Base-by-base conservation (phyloP, 257 asterid genomes). In the Leptodermis oblonga region DNA sequence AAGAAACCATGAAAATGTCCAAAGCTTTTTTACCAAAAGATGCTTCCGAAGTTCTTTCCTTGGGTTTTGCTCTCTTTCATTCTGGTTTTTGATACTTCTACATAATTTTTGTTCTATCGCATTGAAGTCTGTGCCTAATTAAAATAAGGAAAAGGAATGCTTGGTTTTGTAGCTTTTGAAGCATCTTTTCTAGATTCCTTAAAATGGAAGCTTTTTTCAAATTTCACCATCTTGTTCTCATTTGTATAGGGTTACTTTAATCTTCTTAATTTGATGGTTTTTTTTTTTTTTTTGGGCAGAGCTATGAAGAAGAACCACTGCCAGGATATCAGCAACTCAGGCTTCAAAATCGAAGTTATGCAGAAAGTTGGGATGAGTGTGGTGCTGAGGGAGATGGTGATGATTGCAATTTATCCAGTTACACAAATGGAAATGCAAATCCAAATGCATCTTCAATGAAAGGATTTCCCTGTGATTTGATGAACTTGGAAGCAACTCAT, bases 241-340 rank as follows among this genome's bases (percentile, higher is more conserved):
- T 15, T 7, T 15, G 25, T 55, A 39, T n/a, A 69, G 33, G n/a
- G n/a, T n/a, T n/a, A n/a, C n/a, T n/a, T n/a, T n/a, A n/a, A n/a
- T n/a, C n/a, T n/a, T n/a, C n/a, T n/a, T n/a, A n/a, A n/a, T n/a
- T 59, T 51, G 56, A 48, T 14, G 23, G 4, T 34, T 18, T 18
- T 7, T 18, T 18, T 12, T 4, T 0, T 26, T 53, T 53, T 22
- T 2, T 25, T 79, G 31, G 59, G 68, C 92, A 94, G 99, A 94
- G 90, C 70, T 91, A 88, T 69, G 96, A 82, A 13, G 95, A 91
- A 7, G 98, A 89, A 18, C 88, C 96, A 64, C 63, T 88, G 15
- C 80, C 91, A 20, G 90, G 90, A 23, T 90, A 84, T 68, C 85
- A 81, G 58, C 92, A 87, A 68, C 73, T 79, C 51, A 77, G 74